A percentile compares a stretch with the other conserved stretches of the same genome.
Evolutionary conservation across 2,329 filamentous ascomycete species (phyloP).

Genomic region (Talaromyces atroroseus): DNA sequence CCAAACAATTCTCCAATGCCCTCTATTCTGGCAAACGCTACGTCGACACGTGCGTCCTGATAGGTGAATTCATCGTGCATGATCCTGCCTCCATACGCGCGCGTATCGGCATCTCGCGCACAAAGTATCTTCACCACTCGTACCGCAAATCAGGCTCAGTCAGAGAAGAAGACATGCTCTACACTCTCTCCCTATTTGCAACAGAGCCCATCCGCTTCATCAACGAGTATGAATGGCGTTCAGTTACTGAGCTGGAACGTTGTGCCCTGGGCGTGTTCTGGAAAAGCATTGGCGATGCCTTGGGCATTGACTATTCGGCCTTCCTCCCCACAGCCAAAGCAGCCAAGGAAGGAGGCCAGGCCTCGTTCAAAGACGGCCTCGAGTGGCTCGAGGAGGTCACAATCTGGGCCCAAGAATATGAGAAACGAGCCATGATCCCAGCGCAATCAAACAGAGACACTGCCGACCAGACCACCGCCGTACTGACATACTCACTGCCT

Average conservation of each 20-base stretch:
- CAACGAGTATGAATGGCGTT: constrained; percentile 63
- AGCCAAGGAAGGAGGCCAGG: constrained; percentile 13
- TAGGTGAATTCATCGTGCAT: constrained; percentile 46
- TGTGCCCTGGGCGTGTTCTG: constrained; percentile 65
- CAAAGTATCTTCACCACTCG: constrained; percentile 58
- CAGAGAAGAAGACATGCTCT: constrained; percentile 58
- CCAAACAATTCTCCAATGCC: constrained; percentile 44
- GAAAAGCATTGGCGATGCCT: constrained; percentile 65
- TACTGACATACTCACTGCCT: constrained; percentile 56
- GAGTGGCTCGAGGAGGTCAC: constrained; percentile 50
- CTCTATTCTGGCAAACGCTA: constrained; percentile 50
- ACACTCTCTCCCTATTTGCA: constrained; percentile 61
- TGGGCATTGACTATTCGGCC: constrained; percentile 53
- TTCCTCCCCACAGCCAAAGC: constrained; percentile 10
- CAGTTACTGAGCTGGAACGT: constrained; percentile 60
- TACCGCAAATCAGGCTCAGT: constrained; percentile 58
- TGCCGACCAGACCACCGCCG: constrained; percentile 55
- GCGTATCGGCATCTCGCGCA: constrained; percentile 53
- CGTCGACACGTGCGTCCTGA: constrained; percentile 47
- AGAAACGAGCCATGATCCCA: constrained; percentile 55
- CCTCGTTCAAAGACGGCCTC: constrained; percentile 43
- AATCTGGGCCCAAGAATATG: constrained; percentile 53
- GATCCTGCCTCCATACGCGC: constrained; percentile 41
- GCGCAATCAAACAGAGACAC: constrained; percentile 45
- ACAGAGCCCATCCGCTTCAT: constrained; percentile 62